Percentiles rank a stretch among this genome's conserved stretches.
Conservation (phyloP, 1,284 basidiomycete genomes). For the Ceratobasidium sp. region DNA sequence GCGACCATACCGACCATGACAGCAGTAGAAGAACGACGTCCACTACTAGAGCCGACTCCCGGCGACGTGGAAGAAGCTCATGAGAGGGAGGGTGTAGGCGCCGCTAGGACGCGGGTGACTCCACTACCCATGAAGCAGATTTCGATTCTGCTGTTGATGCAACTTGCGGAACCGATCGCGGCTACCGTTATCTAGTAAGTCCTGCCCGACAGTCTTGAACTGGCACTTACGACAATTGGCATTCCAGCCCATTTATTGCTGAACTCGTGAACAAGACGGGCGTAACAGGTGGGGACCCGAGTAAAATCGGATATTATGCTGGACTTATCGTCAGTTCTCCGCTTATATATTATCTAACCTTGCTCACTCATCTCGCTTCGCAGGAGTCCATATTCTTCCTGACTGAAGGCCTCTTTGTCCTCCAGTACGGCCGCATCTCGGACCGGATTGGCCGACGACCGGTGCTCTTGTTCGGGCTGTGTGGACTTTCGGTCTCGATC, state of each 20-base stretch:
- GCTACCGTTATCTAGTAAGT: conserved; percentile 32
- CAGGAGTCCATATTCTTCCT: conserved; percentile 50
- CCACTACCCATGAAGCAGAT: conserved; percentile 47
- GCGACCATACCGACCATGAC: not conserved
- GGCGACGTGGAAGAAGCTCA: not conserved
- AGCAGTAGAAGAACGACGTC: conserved; percentile 2
- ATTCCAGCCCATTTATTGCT: not conserved
- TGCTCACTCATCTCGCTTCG: conserved; percentile 54
- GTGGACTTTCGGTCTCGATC: conserved; percentile 49
- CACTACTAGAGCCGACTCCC: conserved; percentile 1
- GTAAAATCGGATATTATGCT: conserved; percentile 49
- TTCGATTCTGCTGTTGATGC: conserved; percentile 41
- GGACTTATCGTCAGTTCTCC: conserved; percentile 46
- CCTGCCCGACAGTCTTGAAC: too few species aligned
- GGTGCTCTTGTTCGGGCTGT: conserved; percentile 51
- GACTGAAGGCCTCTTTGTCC: conserved; percentile 50
- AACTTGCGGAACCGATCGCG: conserved; percentile 46
- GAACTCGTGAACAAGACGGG: conserved; percentile 46
- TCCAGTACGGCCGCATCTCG: conserved; percentile 53
- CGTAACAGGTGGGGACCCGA: conserved; percentile 46
- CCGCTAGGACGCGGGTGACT: not conserved
- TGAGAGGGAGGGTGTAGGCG: not conserved
- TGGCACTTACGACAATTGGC: conserved; percentile 56
- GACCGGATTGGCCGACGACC: conserved; percentile 52
- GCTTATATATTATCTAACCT: not conserved